Evolutionary conservation across 345 rosid genomes (phyloP), one percentile per base, ranked within the genome.

Genomic region (Eucalyptus brandiana): DNA sequence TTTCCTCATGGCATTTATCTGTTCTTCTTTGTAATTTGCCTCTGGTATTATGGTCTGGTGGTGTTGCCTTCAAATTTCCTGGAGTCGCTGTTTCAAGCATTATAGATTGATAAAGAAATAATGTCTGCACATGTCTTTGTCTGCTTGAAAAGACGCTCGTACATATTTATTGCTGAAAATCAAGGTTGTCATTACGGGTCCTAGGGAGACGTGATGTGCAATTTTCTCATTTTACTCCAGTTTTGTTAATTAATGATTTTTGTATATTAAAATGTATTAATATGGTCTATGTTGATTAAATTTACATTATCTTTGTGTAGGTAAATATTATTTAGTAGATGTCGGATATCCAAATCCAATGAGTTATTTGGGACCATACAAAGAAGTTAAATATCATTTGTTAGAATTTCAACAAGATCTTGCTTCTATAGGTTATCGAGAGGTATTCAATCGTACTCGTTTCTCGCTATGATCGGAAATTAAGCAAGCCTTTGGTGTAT

Each of bases 401-500:
- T 19, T 6, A 53, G 56, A 53, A 53, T 53, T 53, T 53, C 56
- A 18, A 53, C 4, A 53, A 7, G 4, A 19, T 53, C 56, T 2
- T 18, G 4, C 24, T 1, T 6, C 7, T 2, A 18, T 0, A 53
- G 9, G 10, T 53, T 53, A 53, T 53, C 9, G 1, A 53, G 0
- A 53, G 9, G 4, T 53, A 53, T 53, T 53, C 9, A 53, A 53
- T 53, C 9, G 4, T 18, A 23, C 56, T 7, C 9, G 18, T 53
- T 53, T 7, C 4, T 53, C 9, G 0, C 0, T 53, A 53, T 0
- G 56, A 53, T 53, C 0, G 0, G 4, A 51, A 18, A 53, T 18
- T 53, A 10, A 18, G 9, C 56, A 4, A 53, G 56, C 4, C 24
- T 53, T 18, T 18, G 9, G 2, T 53, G 24, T 19, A 53, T 18